Evolutionary conservation across 2,329 filamentous ascomycete genomes (phyloP).

Genomic region (Fusarium napiforme): DNA sequence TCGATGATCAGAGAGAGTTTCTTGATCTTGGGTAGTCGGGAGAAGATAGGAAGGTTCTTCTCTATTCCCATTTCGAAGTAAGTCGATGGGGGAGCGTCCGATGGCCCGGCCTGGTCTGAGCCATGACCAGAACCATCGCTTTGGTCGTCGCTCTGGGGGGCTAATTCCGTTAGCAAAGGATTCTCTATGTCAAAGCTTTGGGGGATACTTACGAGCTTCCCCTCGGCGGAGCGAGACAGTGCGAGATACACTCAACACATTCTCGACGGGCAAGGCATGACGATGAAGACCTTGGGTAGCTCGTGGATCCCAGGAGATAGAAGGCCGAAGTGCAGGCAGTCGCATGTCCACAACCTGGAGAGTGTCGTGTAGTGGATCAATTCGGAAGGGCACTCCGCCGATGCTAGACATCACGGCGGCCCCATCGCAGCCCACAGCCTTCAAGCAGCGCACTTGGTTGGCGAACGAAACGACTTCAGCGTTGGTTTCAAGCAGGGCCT

Average conservation of each 20-base stretch:
- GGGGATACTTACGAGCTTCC: background rate
- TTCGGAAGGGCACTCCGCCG: background rate
- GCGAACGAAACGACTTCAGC: background rate
- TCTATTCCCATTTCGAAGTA: background rate
- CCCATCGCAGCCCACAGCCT: background rate
- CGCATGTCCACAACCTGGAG: background rate
- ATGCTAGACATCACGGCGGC: background rate
- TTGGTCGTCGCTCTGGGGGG: fast-evolving
- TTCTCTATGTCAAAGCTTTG: fast-evolving
- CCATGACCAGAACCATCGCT: background rate
- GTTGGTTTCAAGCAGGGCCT: too few relatives aligned
- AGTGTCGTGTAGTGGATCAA: background rate
- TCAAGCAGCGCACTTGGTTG: background rate
- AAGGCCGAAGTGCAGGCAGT: background rate
- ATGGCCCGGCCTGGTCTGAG: background rate
- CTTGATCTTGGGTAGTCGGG: background rate
- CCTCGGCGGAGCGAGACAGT: background rate
- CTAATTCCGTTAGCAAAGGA: background rate
- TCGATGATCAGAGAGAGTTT: fast-evolving
- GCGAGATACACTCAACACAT: fast-evolving
- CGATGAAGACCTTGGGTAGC: fast-evolving
- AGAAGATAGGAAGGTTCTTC: fast-evolving
- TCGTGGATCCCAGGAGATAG: background rate
- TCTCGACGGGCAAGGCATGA: background rate
- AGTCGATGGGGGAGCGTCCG: fast-evolving